A percentile compares a stretch with the other conserved stretches of the same genome.
phyloP scores from a whole-genome alignment of 257 asterid genomes.

The Ligustrum vulgare region DNA sequence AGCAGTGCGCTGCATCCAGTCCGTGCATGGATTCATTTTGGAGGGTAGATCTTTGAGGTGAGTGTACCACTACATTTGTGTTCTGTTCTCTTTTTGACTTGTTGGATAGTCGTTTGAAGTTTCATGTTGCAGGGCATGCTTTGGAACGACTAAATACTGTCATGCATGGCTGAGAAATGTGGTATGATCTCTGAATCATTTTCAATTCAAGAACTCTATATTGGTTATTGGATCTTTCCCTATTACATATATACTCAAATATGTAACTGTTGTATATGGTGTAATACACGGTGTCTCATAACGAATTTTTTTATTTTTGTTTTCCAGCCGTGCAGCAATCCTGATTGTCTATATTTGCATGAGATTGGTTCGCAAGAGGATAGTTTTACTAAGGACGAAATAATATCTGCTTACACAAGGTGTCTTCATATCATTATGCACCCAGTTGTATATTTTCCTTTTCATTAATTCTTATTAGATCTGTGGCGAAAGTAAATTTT shows the following conservation, averaged over 20 bases:
- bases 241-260: neutral
- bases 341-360: constrained; percentile 61
- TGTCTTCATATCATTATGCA: constrained; percentile 22
- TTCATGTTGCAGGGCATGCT: constrained; percentile 67
- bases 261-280: neutral
- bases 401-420: constrained; percentile 60
- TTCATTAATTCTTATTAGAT: neutral
- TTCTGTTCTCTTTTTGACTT: neutral
- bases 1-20: constrained; percentile 91
- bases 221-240: neutral
- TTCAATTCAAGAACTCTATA: neutral
- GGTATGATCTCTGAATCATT: constrained; percentile 33
- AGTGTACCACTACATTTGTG: constrained; percentile 24
- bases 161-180: constrained; percentile 60
- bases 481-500: neutral
- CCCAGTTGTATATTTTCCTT: constrained; percentile 4
- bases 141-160: constrained; percentile 56
- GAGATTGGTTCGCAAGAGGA: constrained; percentile 59
- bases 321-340: constrained; percentile 59
- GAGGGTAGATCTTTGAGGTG: constrained; percentile 79
- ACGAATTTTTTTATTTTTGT: constrained; percentile 2
- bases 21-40: constrained; percentile 85
- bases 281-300: neutral
- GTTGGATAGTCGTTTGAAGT: constrained; percentile 24
- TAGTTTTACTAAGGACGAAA: constrained; percentile 56